Evolutionary conservation across 2,329 filamentous ascomycete genomes (phyloP).

Genomic region (Cephalotrichum gorgonifer): DNA sequence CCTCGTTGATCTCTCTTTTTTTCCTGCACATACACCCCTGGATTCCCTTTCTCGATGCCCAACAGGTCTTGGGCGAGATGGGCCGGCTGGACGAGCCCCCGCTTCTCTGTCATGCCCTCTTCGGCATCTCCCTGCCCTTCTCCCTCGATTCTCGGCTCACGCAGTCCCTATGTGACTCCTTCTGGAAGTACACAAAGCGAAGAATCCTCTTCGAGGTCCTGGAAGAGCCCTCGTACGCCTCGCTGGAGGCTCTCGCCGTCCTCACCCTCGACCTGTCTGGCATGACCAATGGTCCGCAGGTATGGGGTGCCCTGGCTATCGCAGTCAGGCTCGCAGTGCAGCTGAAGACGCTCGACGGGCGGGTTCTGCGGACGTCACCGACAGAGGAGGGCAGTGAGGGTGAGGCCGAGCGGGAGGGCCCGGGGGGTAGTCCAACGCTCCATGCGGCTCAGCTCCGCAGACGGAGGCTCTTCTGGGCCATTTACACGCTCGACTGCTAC

Average conservation of each 20-base stretch:
- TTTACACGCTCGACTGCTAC: conserved; percentile 7
- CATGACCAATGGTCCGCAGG: conserved; percentile 8
- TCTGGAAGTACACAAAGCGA: conserved; percentile 8
- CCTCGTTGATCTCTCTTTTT: background rate
- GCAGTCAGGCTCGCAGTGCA: conserved; percentile 5
- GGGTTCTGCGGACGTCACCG: background rate
- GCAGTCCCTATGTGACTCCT: conserved; percentile 2
- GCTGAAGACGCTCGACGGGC: background rate
- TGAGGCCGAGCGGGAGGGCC: too few species aligned
- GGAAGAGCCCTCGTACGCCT: conserved; percentile 6
- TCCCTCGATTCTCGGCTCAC: conserved; percentile 4
- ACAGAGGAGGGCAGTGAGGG: background rate
- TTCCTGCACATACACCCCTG: conserved; percentile 7
- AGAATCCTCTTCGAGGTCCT: conserved; percentile 5
- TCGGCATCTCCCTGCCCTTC: conserved; percentile 5
- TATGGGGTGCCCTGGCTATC: conserved; percentile 5
- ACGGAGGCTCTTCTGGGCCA: conserved; percentile 7
- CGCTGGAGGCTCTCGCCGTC: conserved; percentile 5
- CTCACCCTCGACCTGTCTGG: conserved; percentile 7
- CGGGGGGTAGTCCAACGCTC: background rate
- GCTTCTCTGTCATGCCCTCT: conserved; percentile 2
- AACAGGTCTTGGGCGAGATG: conserved; percentile 1
- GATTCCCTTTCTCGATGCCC: conserved; percentile 6
- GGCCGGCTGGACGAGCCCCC: conserved; percentile 1
- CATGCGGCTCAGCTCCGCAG: background rate